Evolutionary conservation across 2,329 filamentous ascomycete species (phyloP).

Genomic region (Fusarium penzigii): DNA sequence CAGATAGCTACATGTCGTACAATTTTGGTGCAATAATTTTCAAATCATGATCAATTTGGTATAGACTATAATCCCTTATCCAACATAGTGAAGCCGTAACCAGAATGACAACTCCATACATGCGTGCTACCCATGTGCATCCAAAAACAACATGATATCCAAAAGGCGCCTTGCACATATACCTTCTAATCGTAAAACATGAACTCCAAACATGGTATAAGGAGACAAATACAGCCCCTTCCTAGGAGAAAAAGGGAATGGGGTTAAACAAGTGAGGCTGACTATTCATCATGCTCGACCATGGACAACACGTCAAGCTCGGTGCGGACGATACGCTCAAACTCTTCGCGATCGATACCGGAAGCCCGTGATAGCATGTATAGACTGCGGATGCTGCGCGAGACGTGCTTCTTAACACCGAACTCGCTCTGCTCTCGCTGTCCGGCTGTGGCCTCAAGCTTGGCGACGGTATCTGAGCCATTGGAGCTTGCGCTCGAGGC

Average conservation of each 20-base stretch:
- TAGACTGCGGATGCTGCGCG: conserved; percentile 74
- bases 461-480: conserved; percentile 60
- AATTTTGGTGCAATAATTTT: too few species aligned
- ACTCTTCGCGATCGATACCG: conserved; percentile 74
- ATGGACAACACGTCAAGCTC: conserved; percentile 71
- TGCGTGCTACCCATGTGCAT: conserved; percentile 14
- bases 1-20: too few species aligned
- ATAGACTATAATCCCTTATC: too few species aligned
- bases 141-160: conserved; percentile 5
- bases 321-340: conserved; percentile 68
- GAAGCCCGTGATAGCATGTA: conserved; percentile 69
- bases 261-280: too few species aligned
- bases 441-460: conserved; percentile 57
- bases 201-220: neutral
- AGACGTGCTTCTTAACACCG: conserved; percentile 77
- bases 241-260: too few species aligned
- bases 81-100: conserved; percentile 1
- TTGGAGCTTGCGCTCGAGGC: conserved; percentile 59
- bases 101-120: conserved; percentile 25
- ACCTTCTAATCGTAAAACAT: neutral
- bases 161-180: neutral
- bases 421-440: conserved; percentile 66
- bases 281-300: conserved; percentile 58
- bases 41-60: too few species aligned
- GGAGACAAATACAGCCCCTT: neutral